Conservation (phyloP, 768 basidiomycete species). For the Crassisporium funariophilum region DNA sequence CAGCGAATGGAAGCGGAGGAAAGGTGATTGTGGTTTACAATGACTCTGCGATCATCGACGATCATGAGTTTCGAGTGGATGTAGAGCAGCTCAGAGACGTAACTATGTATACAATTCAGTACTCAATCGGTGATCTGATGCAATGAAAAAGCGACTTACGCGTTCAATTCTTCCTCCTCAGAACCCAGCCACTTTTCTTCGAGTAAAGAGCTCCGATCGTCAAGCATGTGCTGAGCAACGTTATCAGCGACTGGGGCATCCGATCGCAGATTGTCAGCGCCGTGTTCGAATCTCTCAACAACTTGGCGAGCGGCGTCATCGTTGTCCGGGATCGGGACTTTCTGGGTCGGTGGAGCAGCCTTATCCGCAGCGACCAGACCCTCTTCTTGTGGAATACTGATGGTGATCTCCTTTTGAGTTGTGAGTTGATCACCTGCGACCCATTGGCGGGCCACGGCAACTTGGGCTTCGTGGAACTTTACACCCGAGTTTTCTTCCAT, state of each 20-base stretch:
- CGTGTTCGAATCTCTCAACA: conserved; percentile 71
- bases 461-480: conserved; percentile 82
- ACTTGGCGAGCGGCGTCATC: conserved; percentile 70
- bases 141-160: conserved; percentile 48
- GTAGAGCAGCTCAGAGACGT: conserved; percentile 79
- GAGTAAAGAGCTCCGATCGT: conserved; percentile 58
- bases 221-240: conserved; percentile 80
- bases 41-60: conserved; percentile 88
- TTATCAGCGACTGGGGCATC: conserved; percentile 72
- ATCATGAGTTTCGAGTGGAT: conserved; percentile 94
- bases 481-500: conserved; percentile 80
- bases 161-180: conserved; percentile 78
- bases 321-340: conserved; percentile 65
- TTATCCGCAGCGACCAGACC: conserved; percentile 56
- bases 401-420: conserved; percentile 52
- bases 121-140: conserved; percentile 9
- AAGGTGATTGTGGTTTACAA: conserved; percentile 54
- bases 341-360: conserved; percentile 49
- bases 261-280: conserved; percentile 52
- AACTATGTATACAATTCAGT: conserved; percentile 41
- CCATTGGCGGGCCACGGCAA: conserved; percentile 81
- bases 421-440: conserved; percentile 50
- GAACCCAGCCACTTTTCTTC: conserved; percentile 87
- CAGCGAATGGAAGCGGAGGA: background rate
- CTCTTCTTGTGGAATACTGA: conserved; percentile 59